phyloP scores from a whole-genome alignment of 2,329 filamentous ascomycete genomes.

The Myotisia sp. region DNA sequence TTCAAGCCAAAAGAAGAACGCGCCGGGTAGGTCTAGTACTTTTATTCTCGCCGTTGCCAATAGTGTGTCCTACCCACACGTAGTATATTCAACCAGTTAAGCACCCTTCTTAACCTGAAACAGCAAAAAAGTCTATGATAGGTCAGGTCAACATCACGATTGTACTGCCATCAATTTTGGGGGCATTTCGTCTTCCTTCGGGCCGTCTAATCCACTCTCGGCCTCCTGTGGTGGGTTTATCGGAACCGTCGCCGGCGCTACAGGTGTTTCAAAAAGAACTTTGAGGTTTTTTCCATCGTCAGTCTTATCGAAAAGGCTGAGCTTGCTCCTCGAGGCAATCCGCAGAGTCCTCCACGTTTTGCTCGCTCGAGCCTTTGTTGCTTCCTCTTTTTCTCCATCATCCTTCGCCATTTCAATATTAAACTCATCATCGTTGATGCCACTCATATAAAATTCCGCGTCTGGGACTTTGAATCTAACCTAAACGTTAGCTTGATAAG shows the following conservation, averaged over 20 bases:
- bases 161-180: too few relatives aligned
- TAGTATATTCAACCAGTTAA: too few relatives aligned
- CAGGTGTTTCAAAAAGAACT: slow-evolving; percentile 30
- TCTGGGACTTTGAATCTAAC: slow-evolving; percentile 54
- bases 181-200: slow-evolving; percentile 6
- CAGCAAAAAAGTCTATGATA: too few relatives aligned
- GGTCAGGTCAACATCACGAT: too few relatives aligned
- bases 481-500: slow-evolving; percentile 10
- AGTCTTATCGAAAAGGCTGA: slow-evolving; percentile 72
- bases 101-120: too few relatives aligned
- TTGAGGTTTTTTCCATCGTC: slow-evolving; percentile 62
- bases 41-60: too few relatives aligned
- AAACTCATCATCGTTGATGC: slow-evolving; percentile 66
- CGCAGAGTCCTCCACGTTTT: slow-evolving; percentile 83
- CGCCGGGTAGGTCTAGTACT: too few relatives aligned
- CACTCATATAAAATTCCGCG: slow-evolving; percentile 54
- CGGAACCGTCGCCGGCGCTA: slow-evolving; percentile 1
- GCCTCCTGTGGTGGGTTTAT: slow-evolving; percentile 2
- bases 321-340: slow-evolving; percentile 57
- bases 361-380: slow-evolving; percentile 62
- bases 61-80: too few relatives aligned
- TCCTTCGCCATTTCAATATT: slow-evolving; percentile 69
- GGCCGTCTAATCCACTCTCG: slow-evolving; percentile 6
- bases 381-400: slow-evolving; percentile 44
- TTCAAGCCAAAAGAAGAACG: too few relatives aligned